Base-by-base conservation (phyloP, 495 filamentous ascomycete genomes). In the Venustampulla echinocandica region DNA sequence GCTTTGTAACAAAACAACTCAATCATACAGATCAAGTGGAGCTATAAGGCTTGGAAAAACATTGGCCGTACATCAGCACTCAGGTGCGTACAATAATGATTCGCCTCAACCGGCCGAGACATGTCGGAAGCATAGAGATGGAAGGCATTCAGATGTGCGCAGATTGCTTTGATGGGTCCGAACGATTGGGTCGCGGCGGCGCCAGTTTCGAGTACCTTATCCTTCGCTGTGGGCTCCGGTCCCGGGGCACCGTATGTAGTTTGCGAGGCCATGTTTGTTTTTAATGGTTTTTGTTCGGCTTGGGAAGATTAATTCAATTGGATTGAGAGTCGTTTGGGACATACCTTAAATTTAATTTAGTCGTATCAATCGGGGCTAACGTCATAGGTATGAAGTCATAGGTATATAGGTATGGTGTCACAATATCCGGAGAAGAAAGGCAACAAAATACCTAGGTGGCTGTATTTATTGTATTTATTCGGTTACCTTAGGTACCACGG, bases 101-200 rank as follows among this genome's bases (percentile, higher is more conserved):
- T 65, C 4, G 59, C 65, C 15, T 61, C 60, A 5, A 65, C 62
- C 23, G 50, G 57, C 22, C 62, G 47, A 10, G 46, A 55, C 20
- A 57, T 49, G 27, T 64, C 65, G 4, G 57, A 63, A 28, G 59
- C 53, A 46, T 64, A 67, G 39, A 43, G 53, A 30, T 68, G 64
- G 54, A 68, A 67, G 21, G 65, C 64, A 34, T 68, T 68, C 21
- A 66, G 49, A 50, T 50, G 40, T 33, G 47, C 44, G 39, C 90
- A 94, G 52, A 94, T 77, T 42, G 75, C 75, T 49, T 87, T 84
- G 20, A 85, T 57, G 0, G 89, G 88, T 0, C 68, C 66, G 60
- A 94, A 87, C 52, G 83, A 69, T 67, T 84, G 63, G 0, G 50
- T 50, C 47, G 76, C 53, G 10, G 68, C 49, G 2, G 85, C 80